Conservation (phyloP, 305 asterid genomes). For the Plantago coronopus region DNA sequence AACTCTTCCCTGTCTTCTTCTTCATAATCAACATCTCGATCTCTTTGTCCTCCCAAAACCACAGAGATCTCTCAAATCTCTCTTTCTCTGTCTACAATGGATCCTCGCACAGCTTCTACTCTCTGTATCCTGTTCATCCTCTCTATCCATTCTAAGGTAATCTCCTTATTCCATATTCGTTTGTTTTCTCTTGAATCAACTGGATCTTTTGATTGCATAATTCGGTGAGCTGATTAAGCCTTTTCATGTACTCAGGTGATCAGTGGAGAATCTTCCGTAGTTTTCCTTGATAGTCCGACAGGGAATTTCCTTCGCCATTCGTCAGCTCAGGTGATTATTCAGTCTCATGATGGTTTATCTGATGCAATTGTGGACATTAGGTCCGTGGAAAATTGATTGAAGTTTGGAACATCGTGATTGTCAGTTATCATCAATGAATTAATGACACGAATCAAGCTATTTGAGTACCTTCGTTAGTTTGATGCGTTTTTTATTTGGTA, state of each 20-base stretch:
- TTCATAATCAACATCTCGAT: slow-evolving; percentile 26
- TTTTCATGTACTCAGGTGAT: slow-evolving; percentile 41
- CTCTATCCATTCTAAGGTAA: slow-evolving; percentile 31
- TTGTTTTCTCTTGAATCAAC: slow-evolving; percentile 17
- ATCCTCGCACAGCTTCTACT: slow-evolving; percentile 25
- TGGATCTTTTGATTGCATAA: slow-evolving; percentile 22
- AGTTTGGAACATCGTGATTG: slow-evolving; percentile 6
- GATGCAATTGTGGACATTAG: background rate
- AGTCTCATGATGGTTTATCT: slow-evolving; percentile 8
- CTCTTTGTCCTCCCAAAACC: slow-evolving; percentile 19
- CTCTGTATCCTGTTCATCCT: slow-evolving; percentile 22
- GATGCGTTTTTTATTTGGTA: slow-evolving; percentile 14
- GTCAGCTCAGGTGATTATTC: slow-evolving; percentile 44
- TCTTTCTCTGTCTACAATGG: slow-evolving; percentile 36
- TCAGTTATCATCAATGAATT: slow-evolving; percentile 5
- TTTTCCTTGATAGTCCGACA: slow-evolving; percentile 61
- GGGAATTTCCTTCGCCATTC: slow-evolving; percentile 60
- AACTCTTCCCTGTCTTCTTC: background rate
- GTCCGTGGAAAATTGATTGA: background rate
- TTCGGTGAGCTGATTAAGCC: background rate
- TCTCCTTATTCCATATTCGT: slow-evolving; percentile 8
- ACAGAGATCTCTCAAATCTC: slow-evolving; percentile 28
- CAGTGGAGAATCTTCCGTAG: slow-evolving; percentile 56
- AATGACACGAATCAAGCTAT: background rate
- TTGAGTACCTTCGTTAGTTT: slow-evolving; percentile 10